Percentiles rank a stretch among this genome's conserved stretches.
phyloP scores from a whole-genome alignment of 495 filamentous ascomycete genomes.

The Amniculicola lignicola region DNA sequence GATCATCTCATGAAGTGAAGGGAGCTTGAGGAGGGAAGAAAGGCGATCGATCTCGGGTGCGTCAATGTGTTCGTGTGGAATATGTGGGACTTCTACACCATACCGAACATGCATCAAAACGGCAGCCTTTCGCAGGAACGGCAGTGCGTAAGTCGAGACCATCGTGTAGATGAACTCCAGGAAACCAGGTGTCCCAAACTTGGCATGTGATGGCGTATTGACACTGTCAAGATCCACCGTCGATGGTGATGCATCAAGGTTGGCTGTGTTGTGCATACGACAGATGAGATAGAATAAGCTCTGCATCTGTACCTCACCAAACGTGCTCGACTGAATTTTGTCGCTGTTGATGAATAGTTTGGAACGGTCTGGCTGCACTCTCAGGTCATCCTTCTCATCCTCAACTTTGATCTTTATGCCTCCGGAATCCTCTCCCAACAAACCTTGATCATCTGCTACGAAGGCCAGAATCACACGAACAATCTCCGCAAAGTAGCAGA shows the following conservation, averaged over 20 bases:
- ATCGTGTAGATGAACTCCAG: slow-evolving; percentile 51
- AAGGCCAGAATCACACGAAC: slow-evolving; percentile 66
- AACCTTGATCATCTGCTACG: not conserved
- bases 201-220: not conserved
- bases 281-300: slow-evolving; percentile 16
- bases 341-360: slow-evolving; percentile 16
- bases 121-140: slow-evolving; percentile 81
- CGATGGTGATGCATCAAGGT: not conserved
- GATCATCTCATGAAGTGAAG: slow-evolving; percentile 76
- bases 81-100: slow-evolving; percentile 80
- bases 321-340: slow-evolving; percentile 9
- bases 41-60: slow-evolving; percentile 79
- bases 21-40: slow-evolving; percentile 67
- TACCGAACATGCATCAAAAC: slow-evolving; percentile 84
- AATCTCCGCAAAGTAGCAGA: slow-evolving; percentile 91
- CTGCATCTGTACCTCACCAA: slow-evolving; percentile 9
- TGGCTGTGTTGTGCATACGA: slow-evolving; percentile 13
- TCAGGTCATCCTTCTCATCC: not conserved
- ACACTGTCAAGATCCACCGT: not conserved
- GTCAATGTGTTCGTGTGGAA: slow-evolving; percentile 61
- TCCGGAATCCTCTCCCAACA: not conserved
- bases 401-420: not conserved
- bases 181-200: slow-evolving; percentile 5
- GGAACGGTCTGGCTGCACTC: too few relatives aligned
- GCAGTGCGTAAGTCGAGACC: slow-evolving; percentile 75